These are phyloP conservation scores for Tylopilus plumbeoviolaceoides DNA, from an alignment of 768 basidiomycete species.

Conservation along the genomic window DNA sequence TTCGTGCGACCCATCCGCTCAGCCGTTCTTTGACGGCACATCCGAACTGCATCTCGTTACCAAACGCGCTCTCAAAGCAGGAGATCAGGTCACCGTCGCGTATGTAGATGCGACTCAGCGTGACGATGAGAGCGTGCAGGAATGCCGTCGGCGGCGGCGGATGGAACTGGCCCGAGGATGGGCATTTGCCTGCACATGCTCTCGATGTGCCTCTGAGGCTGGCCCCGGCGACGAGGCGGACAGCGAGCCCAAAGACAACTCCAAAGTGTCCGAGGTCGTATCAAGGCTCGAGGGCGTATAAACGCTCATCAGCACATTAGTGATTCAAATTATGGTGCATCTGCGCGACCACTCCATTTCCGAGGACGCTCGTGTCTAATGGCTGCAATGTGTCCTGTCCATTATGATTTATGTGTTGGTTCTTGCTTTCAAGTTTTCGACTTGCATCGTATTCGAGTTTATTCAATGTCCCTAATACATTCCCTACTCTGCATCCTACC, in stretches of 20 bases:
- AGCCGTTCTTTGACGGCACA: slow-evolving; percentile 66
- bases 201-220: slow-evolving; percentile 57
- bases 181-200: slow-evolving; percentile 74
- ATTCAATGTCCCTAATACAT: not conserved
- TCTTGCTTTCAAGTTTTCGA: too few species aligned
- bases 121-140: slow-evolving; percentile 46
- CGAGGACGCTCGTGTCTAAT: too few species aligned
- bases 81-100: slow-evolving; percentile 72
- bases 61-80: slow-evolving; percentile 59
- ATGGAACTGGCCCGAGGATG: slow-evolving; percentile 77
- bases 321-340: too few species aligned
- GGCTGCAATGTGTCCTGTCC: too few species aligned
- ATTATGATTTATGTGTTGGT: not conserved
- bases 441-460: not conserved
- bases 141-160: slow-evolving; percentile 62
- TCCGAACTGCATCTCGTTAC: slow-evolving; percentile 71
- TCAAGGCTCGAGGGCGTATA: slow-evolving; percentile 28
- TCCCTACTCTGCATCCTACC: not conserved
- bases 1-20: slow-evolving; percentile 67
- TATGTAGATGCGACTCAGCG: slow-evolving; percentile 67
- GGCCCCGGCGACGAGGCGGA: slow-evolving; percentile 26
- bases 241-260: slow-evolving; percentile 47
- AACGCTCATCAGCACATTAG: not conserved
- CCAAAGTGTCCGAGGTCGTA: slow-evolving; percentile 40
- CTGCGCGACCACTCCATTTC: too few species aligned